These are phyloP conservation scores for Carallia brachiata DNA, from an alignment of 345 rosid genomes.

Conservation along the genomic window DNA sequence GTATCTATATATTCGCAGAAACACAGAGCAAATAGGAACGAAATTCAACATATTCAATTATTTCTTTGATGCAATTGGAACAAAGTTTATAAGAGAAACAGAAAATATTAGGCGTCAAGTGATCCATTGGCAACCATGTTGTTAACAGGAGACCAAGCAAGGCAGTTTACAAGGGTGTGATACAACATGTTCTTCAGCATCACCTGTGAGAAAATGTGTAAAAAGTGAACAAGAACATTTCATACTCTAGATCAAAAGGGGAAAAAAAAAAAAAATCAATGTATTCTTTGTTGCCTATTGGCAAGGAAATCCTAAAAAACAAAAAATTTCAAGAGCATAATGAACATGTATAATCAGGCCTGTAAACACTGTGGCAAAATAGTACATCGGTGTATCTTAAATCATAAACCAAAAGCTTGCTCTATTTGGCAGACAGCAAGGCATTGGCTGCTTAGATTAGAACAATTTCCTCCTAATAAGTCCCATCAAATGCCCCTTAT, in stretches of 20 bases:
- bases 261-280: background rate
- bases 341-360: background rate
- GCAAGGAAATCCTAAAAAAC: too few species aligned
- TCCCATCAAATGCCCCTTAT: background rate
- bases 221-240: slow-evolving; percentile 7
- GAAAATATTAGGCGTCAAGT: slow-evolving; percentile 47
- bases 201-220: slow-evolving; percentile 39
- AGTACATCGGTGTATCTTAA: background rate
- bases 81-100: too few species aligned
- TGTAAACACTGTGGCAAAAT: background rate
- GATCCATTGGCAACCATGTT: slow-evolving; percentile 81
- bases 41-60: too few species aligned
- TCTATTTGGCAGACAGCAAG: background rate
- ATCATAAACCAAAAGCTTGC: background rate
- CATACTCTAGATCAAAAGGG: background rate
- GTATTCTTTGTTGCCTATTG: too few species aligned
- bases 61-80: too few species aligned
- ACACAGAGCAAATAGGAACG: too few species aligned
- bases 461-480: background rate
- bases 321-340: too few species aligned
- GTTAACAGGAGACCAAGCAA: slow-evolving; percentile 87
- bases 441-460: background rate
- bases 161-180: slow-evolving; percentile 83
- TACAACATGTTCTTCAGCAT: slow-evolving; percentile 83
- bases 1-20: too few species aligned